These are phyloP conservation scores for Apiospora marii DNA, from an alignment of 2,329 filamentous ascomycete genomes.

Conservation along the genomic window DNA sequence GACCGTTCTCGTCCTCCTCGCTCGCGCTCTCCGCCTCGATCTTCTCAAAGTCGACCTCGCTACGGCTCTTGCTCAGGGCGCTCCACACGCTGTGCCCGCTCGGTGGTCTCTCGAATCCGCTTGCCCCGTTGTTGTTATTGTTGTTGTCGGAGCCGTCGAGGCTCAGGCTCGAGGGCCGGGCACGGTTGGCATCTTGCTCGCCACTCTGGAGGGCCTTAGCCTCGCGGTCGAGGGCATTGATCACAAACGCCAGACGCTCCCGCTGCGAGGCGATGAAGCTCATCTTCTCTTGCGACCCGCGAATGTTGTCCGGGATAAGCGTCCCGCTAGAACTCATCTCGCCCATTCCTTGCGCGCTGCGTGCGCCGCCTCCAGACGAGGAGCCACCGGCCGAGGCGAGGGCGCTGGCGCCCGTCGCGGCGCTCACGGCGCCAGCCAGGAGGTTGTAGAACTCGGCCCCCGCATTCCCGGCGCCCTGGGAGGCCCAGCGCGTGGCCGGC, in stretches of 20 bases:
- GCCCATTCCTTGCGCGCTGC: slow-evolving; percentile 32
- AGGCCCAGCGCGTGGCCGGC: slow-evolving; percentile 70
- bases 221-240: slow-evolving; percentile 82
- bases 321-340: slow-evolving; percentile 62
- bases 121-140: slow-evolving; percentile 34
- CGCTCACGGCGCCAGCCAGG: slow-evolving; percentile 76
- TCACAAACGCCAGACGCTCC: slow-evolving; percentile 76
- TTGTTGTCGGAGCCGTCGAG: slow-evolving; percentile 39
- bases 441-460: slow-evolving; percentile 78
- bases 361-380: slow-evolving; percentile 44
- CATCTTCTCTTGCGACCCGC: slow-evolving; percentile 70
- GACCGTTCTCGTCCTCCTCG: slow-evolving; percentile 54
- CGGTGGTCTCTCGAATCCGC: slow-evolving; percentile 50
- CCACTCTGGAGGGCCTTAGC: slow-evolving; percentile 65
- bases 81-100: slow-evolving; percentile 58
- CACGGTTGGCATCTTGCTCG: slow-evolving; percentile 37
- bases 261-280: slow-evolving; percentile 81
- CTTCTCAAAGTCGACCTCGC: slow-evolving; percentile 89
- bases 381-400: slow-evolving; percentile 42
- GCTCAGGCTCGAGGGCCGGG: slow-evolving; percentile 37
- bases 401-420: slow-evolving; percentile 58
- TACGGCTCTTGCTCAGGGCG: slow-evolving; percentile 79
- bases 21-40: slow-evolving; percentile 77
- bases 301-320: slow-evolving; percentile 75
- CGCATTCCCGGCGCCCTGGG: slow-evolving; percentile 48